Evolutionary conservation across 495 filamentous ascomycete genomes (phyloP).

Genomic region (Tuber calosporum): DNA sequence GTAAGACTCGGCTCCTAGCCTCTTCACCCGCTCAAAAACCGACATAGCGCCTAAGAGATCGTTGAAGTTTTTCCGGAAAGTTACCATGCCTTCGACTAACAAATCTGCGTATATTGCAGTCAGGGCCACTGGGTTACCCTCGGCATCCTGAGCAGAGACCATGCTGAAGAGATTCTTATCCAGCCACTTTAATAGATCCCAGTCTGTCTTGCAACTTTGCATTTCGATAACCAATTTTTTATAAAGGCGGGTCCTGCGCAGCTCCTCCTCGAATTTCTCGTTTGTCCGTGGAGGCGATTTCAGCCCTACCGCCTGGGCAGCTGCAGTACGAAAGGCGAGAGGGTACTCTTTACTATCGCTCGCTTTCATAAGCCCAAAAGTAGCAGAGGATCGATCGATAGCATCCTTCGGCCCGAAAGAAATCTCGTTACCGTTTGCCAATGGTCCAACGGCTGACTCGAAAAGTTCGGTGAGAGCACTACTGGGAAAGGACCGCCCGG

Average conservation of each 20-base stretch:
- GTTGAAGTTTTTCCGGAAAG: conserved; percentile 27
- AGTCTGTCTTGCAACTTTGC: conserved; percentile 25
- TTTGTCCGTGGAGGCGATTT: neutral
- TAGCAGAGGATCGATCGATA: conserved; percentile 12
- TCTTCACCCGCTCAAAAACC: conserved; percentile 46
- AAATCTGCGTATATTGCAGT: conserved; percentile 32
- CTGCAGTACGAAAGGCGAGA: conserved; percentile 17
- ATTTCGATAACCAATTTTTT: conserved; percentile 1
- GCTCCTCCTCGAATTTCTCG: neutral
- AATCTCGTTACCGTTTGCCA: conserved; percentile 24
- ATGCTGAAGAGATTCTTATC: conserved; percentile 28
- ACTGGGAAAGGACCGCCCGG: conserved; percentile 10
- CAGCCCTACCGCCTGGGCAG: conserved; percentile 32
- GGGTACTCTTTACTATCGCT: conserved; percentile 27
- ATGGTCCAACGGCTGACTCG: conserved; percentile 37
- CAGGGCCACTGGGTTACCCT: neutral
- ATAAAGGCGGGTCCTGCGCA: neutral
- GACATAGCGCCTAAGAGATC: conserved; percentile 32
- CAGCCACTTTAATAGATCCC: conserved; percentile 23
- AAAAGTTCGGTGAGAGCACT: conserved; percentile 33
- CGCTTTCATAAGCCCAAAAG: conserved; percentile 19
- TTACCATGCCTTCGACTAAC: conserved; percentile 28
- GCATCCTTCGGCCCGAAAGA: conserved; percentile 24
- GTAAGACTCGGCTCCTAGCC: conserved; percentile 52
- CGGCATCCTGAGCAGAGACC: neutral